A percentile compares a stretch with the other conserved stretches of the same genome.
Evolutionary conservation across 176 grass and related monocot genomes (phyloP).

Genomic region (Tuctoria greenei): DNA sequence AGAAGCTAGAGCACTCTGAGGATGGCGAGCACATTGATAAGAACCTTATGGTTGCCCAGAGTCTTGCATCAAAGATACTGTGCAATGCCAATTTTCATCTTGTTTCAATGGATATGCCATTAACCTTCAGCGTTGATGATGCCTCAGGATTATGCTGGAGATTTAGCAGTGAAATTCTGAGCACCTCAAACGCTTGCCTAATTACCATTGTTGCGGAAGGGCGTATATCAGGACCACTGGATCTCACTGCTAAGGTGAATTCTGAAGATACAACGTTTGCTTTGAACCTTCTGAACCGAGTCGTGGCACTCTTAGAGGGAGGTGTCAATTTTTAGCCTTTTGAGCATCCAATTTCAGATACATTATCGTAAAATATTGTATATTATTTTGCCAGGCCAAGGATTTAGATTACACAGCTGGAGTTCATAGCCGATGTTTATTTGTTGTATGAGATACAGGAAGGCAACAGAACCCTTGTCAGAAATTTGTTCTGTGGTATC

Average conservation of each 20-base stretch:
- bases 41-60: conserved; percentile 63
- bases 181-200: conserved; percentile 61
- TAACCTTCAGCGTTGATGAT: conserved; percentile 72
- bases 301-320: conserved; percentile 65
- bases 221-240: conserved; percentile 45
- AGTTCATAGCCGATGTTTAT: background rate
- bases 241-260: conserved; percentile 71
- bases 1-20: conserved; percentile 44
- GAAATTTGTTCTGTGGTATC: background rate
- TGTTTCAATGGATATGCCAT: conserved; percentile 83
- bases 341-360: background rate
- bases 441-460: background rate
- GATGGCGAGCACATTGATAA: conserved; percentile 42
- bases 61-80: conserved; percentile 66
- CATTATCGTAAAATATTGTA: conserved; percentile 29
- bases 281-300: conserved; percentile 71
- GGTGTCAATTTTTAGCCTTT: background rate
- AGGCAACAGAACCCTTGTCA: background rate
- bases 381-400: conserved; percentile 27
- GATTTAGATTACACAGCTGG: background rate
- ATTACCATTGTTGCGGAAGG: conserved; percentile 62
- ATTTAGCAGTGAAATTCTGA: conserved; percentile 62
- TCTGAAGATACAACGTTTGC: conserved; percentile 80
- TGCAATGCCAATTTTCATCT: conserved; percentile 71
- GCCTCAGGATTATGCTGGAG: conserved; percentile 71